Conservation (phyloP, 2,329 filamentous ascomycete genomes). For the Alternaria sp. region DNA sequence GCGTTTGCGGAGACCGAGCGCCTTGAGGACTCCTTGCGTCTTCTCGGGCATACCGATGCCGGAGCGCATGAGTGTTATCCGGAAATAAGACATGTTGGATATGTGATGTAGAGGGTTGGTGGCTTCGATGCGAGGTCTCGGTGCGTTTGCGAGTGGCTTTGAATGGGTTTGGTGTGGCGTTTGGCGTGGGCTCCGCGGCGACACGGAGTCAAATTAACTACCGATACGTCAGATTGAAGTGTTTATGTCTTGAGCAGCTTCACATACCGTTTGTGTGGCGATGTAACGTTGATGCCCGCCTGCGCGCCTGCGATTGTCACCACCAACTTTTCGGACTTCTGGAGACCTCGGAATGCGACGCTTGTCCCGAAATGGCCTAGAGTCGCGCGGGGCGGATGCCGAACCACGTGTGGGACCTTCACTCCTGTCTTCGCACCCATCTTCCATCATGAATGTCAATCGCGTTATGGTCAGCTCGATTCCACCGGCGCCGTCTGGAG, state of each 20-base stretch:
- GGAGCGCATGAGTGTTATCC: slow-evolving; percentile 87
- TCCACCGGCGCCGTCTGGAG: background rate
- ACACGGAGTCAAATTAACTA: background rate
- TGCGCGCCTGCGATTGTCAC: background rate
- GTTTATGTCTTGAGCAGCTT: background rate
- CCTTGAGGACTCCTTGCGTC: slow-evolving; percentile 78
- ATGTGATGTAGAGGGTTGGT: background rate
- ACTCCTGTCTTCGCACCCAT: background rate
- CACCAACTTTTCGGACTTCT: slow-evolving; percentile 18
- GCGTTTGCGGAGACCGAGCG: slow-evolving; percentile 84
- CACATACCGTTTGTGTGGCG: slow-evolving; percentile 4
- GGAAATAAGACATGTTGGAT: slow-evolving; percentile 76
- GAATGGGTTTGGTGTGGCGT: background rate
- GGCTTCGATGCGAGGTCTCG: background rate
- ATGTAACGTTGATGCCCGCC: slow-evolving; percentile 4
- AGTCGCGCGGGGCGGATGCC: background rate
- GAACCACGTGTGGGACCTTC: slow-evolving; percentile 20
- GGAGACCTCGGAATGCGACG: slow-evolving; percentile 2
- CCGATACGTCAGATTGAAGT: background rate
- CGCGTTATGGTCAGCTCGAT: background rate
- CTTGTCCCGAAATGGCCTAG: slow-evolving; percentile 20
- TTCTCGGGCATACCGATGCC: slow-evolving; percentile 83
- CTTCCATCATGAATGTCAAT: background rate
- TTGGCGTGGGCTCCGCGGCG: background rate
- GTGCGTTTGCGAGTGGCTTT: background rate